Percentiles rank a stretch among this genome's conserved stretches.
phyloP scores from a whole-genome alignment of 805 yeast genomes.

The Candida alai region DNA sequence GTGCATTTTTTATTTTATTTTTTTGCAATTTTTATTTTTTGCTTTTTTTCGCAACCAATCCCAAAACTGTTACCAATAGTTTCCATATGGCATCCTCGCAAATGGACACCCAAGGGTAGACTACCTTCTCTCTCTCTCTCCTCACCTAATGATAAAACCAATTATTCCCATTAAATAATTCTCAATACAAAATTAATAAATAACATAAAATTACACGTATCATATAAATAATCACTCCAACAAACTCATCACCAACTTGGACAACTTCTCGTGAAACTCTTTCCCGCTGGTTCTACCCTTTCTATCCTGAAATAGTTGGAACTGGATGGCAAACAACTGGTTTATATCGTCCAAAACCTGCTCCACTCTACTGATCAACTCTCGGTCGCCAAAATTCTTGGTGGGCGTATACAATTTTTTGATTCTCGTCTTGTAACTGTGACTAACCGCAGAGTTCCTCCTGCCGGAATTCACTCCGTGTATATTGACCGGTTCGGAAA shows the following conservation, averaged over 20 bases:
- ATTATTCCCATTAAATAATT: no score
- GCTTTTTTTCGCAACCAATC: no score
- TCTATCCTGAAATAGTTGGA: slow-evolving; percentile 9
- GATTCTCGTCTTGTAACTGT: slow-evolving; percentile 32
- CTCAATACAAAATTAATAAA: background rate
- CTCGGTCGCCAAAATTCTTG: slow-evolving; percentile 30
- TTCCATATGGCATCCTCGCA: no score
- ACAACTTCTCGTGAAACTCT: slow-evolving; percentile 17
- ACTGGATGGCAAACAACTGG: slow-evolving; percentile 12
- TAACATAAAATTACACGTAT: no score
- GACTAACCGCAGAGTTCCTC: slow-evolving; percentile 7
- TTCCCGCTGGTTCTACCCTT: slow-evolving; percentile 6
- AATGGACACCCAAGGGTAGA: no score
- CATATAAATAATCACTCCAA: no score
- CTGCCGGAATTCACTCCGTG: background rate
- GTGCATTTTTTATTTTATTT: no score
- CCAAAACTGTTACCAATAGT: no score
- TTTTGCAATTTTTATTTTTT: no score
- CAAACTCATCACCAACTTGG: slow-evolving; percentile 13
- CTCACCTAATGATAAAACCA: no score
- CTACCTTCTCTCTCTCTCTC: no score
- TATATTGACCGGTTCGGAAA: slow-evolving; percentile 2
- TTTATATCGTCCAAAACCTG: slow-evolving; percentile 25
- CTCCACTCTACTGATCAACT: slow-evolving; percentile 24
- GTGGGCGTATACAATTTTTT: slow-evolving; percentile 34